These are phyloP conservation scores for Circinella minor DNA, from an alignment of 371 early-diverging fungal genomes.

Conservation along the genomic window DNA sequence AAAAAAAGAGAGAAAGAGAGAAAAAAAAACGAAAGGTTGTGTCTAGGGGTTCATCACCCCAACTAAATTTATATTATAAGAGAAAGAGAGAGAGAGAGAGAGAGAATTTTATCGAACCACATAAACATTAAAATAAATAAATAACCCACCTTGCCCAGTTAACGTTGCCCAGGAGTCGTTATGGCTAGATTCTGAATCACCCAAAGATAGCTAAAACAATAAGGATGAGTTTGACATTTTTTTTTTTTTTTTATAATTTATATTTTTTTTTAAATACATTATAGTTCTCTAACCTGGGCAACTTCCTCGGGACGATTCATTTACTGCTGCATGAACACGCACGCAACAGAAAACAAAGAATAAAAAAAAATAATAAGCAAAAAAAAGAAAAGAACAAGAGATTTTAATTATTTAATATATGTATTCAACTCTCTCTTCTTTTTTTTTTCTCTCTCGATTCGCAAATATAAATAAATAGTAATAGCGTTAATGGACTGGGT, in stretches of 20 bases:
- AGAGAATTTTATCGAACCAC: constrained; percentile 6
- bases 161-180: constrained; percentile 8
- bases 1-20: neutral
- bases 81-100: neutral
- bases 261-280: too few species aligned
- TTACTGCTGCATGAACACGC: constrained; percentile 42
- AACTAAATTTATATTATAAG: neutral
- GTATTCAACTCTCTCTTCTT: too few species aligned
- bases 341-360: constrained; percentile 14
- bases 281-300: constrained; percentile 21
- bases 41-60: too few species aligned
- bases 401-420: too few species aligned
- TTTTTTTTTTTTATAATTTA: neutral
- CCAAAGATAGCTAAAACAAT: constrained; percentile 21
- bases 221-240: constrained; percentile 4
- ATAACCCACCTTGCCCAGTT: constrained; percentile 8
- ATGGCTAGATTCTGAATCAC: constrained; percentile 18
- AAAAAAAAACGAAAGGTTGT: too few species aligned
- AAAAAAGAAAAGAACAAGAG: too few species aligned
- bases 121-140: neutral
- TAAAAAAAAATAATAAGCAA: neutral
- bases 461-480: too few species aligned
- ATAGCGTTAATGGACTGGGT: too few species aligned
- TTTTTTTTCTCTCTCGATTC: too few species aligned
- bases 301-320: constrained; percentile 42